Evolutionary conservation across 345 rosid species (phyloP).

Genomic region (Lagerstroemia speciosa): DNA sequence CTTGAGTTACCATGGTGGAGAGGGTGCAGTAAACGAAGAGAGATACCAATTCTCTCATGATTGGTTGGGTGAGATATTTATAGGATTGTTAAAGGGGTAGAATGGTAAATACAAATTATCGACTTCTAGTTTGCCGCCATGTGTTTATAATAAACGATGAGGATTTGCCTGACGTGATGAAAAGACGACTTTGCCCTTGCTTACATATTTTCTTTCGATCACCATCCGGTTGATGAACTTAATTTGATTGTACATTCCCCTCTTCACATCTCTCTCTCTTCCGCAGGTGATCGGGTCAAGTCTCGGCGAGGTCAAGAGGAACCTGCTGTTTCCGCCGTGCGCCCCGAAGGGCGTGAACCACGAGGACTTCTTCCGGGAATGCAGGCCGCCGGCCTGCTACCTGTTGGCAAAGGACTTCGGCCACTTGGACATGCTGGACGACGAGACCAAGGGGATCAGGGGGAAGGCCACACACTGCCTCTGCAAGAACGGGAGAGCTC

Average conservation of each 20-base stretch:
- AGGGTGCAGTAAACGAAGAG: no score
- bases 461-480: constrained; percentile 51
- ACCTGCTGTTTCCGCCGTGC: constrained; percentile 53
- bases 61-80: no score
- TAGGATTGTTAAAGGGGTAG: no score
- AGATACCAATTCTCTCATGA: no score
- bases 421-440: constrained; percentile 74
- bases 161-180: no score
- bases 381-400: constrained; percentile 59
- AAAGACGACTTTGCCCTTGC: background rate
- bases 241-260: no score
- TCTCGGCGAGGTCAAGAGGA: constrained; percentile 31
- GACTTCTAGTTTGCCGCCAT: no score
- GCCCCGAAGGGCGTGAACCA: constrained; percentile 71
- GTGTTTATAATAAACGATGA: no score
- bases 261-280: background rate
- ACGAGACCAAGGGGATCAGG: constrained; percentile 56
- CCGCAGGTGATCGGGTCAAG: constrained; percentile 70
- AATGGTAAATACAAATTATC: no score
- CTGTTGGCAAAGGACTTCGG: constrained; percentile 67
- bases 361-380: constrained; percentile 53
- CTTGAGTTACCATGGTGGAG: no score
- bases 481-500: constrained; percentile 62
- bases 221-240: no score
- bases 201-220: no score